Evolutionary conservation across 2,329 filamentous ascomycete genomes (phyloP).

Genomic region (Metarhizium humberi): DNA sequence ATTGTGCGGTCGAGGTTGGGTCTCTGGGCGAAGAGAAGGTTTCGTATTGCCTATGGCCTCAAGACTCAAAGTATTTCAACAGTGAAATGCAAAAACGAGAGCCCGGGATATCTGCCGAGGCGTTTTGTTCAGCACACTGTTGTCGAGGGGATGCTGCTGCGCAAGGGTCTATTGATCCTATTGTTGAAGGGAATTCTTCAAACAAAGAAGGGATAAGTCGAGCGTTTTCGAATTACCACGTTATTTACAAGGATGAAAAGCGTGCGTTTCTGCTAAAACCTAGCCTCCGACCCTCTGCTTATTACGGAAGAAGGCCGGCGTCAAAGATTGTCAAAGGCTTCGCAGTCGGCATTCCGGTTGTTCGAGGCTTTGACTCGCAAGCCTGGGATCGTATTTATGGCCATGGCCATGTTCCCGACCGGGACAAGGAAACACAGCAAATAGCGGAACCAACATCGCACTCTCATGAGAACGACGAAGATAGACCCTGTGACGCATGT

Average conservation of each 20-base stretch:
- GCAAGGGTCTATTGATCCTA: slow-evolving; percentile 36
- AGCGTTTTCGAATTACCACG: slow-evolving; percentile 65
- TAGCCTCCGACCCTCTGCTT: slow-evolving; percentile 72
- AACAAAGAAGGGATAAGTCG: slow-evolving; percentile 36
- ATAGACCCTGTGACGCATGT: slow-evolving; percentile 44
- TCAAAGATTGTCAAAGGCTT: slow-evolving; percentile 76
- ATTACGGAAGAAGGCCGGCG: slow-evolving; percentile 73
- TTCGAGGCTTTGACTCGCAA: slow-evolving; percentile 75
- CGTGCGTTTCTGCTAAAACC: slow-evolving; percentile 82
- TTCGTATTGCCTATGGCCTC: slow-evolving; percentile 72
- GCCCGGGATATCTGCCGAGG: slow-evolving; percentile 39
- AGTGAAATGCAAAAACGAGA: slow-evolving; percentile 18
- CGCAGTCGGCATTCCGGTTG: slow-evolving; percentile 76
- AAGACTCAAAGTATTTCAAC: slow-evolving; percentile 26
- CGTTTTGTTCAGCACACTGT: slow-evolving; percentile 50
- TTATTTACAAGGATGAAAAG: slow-evolving; percentile 67
- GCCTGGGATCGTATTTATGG: slow-evolving; percentile 66
- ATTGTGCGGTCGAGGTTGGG: slow-evolving; percentile 83
- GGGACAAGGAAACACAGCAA: background rate
- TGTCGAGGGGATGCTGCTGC: slow-evolving; percentile 50
- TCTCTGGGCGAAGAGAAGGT: slow-evolving; percentile 87
- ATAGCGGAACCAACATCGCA: background rate
- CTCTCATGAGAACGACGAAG: slow-evolving; percentile 20
- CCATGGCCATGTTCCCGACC: background rate
- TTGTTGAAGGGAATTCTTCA: slow-evolving; percentile 19